These are phyloP conservation scores for Pseudognaphalium luteoalbum DNA, from an alignment of 129 eudicot genomes.

Conservation along the genomic window DNA sequence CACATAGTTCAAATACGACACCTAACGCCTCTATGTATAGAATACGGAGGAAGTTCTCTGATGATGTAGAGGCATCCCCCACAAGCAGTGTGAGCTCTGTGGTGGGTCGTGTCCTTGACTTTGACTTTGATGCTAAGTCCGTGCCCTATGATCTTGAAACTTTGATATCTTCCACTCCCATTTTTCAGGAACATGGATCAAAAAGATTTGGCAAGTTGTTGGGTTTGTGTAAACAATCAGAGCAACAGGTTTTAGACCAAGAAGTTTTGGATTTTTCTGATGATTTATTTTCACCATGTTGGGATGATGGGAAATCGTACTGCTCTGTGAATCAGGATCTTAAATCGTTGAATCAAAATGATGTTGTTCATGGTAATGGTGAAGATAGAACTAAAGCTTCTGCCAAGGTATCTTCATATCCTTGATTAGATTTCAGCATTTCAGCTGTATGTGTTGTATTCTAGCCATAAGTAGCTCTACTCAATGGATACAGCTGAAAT, in stretches of 20 bases:
- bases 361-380: conserved; percentile 1
- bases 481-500: background rate
- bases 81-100: conserved; percentile 29
- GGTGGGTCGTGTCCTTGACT: conserved; percentile 46
- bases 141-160: conserved; percentile 32
- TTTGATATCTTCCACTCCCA: conserved; percentile 9
- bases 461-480: background rate
- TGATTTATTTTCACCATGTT: conserved; percentile 1
- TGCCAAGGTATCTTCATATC: conserved; percentile 27
- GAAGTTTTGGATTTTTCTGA: conserved; percentile 12
- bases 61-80: conserved; percentile 49
- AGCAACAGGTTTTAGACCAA: conserved; percentile 14
- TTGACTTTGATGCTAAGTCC: conserved; percentile 45
- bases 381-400: conserved; percentile 17
- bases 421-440: background rate
- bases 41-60: conserved; percentile 26
- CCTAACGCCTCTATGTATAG: conserved; percentile 14
- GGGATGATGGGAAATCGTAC: conserved; percentile 23
- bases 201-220: conserved; percentile 11
- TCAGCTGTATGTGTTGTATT: background rate
- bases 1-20: conserved; percentile 21
- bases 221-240: background rate
- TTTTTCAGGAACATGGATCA: conserved; percentile 23
- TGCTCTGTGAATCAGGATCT: conserved; percentile 9
- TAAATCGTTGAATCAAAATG: conserved; percentile 10